Conservation (phyloP, 2,329 filamentous ascomycete species). For the Talaromyces sp. region DNA sequence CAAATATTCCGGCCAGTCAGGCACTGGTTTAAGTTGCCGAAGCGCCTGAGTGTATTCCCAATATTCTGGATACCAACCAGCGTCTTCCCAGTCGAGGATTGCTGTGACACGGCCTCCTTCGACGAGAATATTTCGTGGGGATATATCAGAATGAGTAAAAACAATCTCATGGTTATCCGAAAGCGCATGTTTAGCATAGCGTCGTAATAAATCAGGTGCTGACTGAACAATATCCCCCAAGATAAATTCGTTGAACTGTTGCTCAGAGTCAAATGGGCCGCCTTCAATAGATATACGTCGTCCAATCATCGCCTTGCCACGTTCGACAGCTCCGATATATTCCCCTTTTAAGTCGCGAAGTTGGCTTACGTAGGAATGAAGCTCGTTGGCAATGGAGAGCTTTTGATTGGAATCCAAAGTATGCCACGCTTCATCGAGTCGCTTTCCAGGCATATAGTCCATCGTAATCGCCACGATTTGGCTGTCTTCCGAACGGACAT, state of each 20-base stretch:
- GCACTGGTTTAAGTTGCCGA: neutral
- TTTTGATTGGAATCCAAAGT: conserved; percentile 16
- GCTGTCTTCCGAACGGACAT: conserved; percentile 16
- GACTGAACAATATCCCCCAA: conserved; percentile 13
- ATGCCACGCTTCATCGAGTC: conserved; percentile 22
- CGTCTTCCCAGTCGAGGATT: conserved; percentile 22
- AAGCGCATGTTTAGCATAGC: conserved; percentile 20
- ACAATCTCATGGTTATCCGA: conserved; percentile 18
- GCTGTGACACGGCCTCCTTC: conserved; percentile 15
- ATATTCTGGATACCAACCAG: conserved; percentile 20
- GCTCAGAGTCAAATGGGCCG: conserved; percentile 28
- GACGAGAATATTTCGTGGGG: conserved; percentile 22
- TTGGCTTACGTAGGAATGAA: conserved; percentile 22
- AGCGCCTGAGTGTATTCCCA: conserved; percentile 20
- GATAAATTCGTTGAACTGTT: conserved; percentile 25
- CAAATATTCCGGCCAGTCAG: too few species aligned
- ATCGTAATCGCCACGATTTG: conserved; percentile 11
- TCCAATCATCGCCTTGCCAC: conserved; percentile 20
- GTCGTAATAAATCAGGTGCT: conserved; percentile 13
- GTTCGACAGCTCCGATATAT: conserved; percentile 22
- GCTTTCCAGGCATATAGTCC: conserved; percentile 23
- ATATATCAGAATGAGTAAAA: conserved; percentile 22
- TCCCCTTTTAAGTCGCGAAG: too few species aligned
- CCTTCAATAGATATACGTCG: conserved; percentile 14
- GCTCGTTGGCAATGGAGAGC: conserved; percentile 15